Base-by-base conservation (phyloP, 169 alveolate species). In the Cryptosporidium canis region DNA sequence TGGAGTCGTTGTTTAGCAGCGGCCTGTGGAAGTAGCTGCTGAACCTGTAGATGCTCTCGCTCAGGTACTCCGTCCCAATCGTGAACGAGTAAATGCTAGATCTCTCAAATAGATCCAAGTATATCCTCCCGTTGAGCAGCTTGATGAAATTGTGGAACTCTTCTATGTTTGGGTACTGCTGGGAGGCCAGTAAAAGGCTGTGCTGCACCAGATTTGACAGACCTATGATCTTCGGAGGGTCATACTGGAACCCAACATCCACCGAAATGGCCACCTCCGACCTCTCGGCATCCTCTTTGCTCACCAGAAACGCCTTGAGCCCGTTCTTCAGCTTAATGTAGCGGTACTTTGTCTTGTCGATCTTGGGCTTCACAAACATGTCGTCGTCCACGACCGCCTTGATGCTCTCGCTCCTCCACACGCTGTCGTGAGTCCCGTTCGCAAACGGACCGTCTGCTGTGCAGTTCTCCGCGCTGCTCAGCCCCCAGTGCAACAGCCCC, bases 191-290 rank as follows among this genome's bases (percentile, higher is more conserved):
- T 33, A 70, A 55, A 14, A 70, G 53, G 18, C 67, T 48, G 24
- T 70, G 68, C 18, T 70, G 84, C 9, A 70, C 67, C n/a, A 70
- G 53, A 70, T 70, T 70, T 1, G 84, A 70, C 2, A 70, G 35
- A 51, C 84, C 84, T 16, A 33, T 31, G n/a, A 70, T 70, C 12
- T 70, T 21, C 21, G 47, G 43, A 48, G 84, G 84, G 37, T 70
- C 84, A 37, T 70, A 58, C 24, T 21, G 29, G 29, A 70, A 70
- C 24, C 84, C 84, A 4, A 70, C 84, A 47, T 58, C 56, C 3
- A 70, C 67, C 9, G 67, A 70, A 47, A 70, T 70, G 14, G 84
- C 84, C 16, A 70, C 84, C 11, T 70, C 84, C 9, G 84, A 70
- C 41, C 37, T 27, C 29, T 16, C 66, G 16, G 64, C 47, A n/a